These are phyloP conservation scores for Russula griseocarnosa DNA, from an alignment of 768 basidiomycete genomes.

Conservation along the genomic window DNA sequence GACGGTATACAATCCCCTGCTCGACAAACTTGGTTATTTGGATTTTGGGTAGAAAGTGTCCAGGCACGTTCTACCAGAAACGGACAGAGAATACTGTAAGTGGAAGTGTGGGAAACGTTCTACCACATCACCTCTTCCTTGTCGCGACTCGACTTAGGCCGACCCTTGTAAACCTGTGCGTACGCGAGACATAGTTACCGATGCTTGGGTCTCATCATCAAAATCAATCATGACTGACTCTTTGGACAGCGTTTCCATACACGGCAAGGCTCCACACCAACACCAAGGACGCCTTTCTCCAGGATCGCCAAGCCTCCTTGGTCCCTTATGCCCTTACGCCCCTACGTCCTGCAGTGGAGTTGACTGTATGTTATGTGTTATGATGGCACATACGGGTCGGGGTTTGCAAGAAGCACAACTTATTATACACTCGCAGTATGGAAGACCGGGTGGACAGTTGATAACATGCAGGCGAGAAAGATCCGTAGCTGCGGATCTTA, in stretches of 20 bases:
- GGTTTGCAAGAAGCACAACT: neutral
- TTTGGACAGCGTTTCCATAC: neutral
- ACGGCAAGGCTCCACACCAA: neutral
- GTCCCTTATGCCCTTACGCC: neutral
- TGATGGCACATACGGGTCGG: conserved; percentile 1
- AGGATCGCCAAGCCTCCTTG: neutral
- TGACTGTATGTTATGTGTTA: conserved; percentile 9
- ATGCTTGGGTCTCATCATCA: neutral
- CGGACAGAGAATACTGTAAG: neutral
- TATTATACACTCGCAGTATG: neutral
- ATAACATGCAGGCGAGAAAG: neutral
- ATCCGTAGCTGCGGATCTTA: neutral
- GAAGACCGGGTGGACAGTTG: neutral
- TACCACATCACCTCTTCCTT: neutral
- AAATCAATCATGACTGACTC: conserved; percentile 10
- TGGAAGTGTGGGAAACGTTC: neutral
- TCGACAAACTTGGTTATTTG: neutral
- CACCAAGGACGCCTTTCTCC: neutral
- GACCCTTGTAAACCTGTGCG: conserved; percentile 13
- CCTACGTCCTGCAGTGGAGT: neutral
- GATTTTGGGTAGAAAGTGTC: neutral
- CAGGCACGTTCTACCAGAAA: neutral
- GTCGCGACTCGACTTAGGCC: neutral
- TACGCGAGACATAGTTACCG: neutral
- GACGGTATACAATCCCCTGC: neutral